Evolutionary conservation across 495 filamentous ascomycete genomes (phyloP).

Genomic region (Penicillium antarcticum): DNA sequence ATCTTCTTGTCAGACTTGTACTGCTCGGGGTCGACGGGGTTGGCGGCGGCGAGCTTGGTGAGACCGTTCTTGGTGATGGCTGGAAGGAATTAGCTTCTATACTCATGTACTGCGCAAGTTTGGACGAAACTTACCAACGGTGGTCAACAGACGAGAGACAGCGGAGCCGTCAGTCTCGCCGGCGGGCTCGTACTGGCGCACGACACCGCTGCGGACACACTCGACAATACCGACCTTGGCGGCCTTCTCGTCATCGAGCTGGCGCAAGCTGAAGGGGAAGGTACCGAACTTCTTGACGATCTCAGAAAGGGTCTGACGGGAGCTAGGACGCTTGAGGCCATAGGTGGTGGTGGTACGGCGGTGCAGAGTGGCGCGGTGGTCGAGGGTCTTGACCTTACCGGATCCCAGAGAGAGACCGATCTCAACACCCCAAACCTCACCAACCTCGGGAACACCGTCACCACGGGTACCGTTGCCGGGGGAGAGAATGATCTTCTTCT

Average conservation of each 20-base stretch:
- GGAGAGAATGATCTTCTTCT: slow-evolving; percentile 95
- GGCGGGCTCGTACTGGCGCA: slow-evolving; percentile 92
- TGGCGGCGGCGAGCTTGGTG: slow-evolving; percentile 74
- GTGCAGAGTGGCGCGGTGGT: slow-evolving; percentile 86
- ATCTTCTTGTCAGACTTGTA: slow-evolving; percentile 97
- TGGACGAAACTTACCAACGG: slow-evolving; percentile 66
- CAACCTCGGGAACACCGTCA: slow-evolving; percentile 84
- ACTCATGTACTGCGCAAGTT: slow-evolving; percentile 9
- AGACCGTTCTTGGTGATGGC: slow-evolving; percentile 98
- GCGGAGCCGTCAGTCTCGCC: slow-evolving; percentile 83
- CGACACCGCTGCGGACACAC: slow-evolving; percentile 84
- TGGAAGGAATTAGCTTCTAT: slow-evolving; percentile 30
- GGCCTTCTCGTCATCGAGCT: slow-evolving; percentile 93
- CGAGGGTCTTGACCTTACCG: slow-evolving; percentile 89
- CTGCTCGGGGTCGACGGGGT: slow-evolving; percentile 67
- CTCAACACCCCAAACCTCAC: slow-evolving; percentile 98
- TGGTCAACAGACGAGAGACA: slow-evolving; percentile 83
- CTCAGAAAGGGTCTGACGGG: slow-evolving; percentile 85
- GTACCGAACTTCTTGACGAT: slow-evolving; percentile 93
- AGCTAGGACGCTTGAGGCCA: slow-evolving; percentile 85
- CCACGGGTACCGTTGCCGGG: slow-evolving; percentile 84
- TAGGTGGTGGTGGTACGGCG: slow-evolving; percentile 89
- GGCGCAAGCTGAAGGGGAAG: slow-evolving; percentile 96
- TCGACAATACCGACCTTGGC: slow-evolving; percentile 96
- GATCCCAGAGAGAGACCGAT: slow-evolving; percentile 85